Evolutionary conservation across 2,329 filamentous ascomycete species (phyloP).

Genomic region (Boeremia exigua): DNA sequence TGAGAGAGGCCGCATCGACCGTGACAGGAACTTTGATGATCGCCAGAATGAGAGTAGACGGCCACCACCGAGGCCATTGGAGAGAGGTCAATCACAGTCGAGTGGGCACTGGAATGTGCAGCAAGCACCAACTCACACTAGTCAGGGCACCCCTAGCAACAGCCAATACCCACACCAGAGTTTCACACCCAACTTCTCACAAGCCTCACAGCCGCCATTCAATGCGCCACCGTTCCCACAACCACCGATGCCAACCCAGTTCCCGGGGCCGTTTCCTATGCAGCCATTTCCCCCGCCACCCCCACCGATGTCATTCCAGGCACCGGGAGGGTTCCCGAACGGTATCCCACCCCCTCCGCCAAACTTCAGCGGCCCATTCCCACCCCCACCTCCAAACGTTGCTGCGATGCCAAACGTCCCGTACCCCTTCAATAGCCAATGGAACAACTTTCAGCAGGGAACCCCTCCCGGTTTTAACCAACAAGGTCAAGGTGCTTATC

Average conservation of each 20-base stretch:
- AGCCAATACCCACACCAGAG: slow-evolving; percentile 16
- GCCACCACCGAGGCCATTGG: slow-evolving; percentile 15
- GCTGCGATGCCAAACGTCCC: slow-evolving; percentile 19
- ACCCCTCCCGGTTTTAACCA: slow-evolving; percentile 17
- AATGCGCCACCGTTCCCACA: slow-evolving; percentile 28
- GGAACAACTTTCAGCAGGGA: slow-evolving; percentile 18
- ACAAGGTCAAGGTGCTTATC: slow-evolving; percentile 3
- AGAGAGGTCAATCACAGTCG: slow-evolving; percentile 15
- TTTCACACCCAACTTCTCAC: slow-evolving; percentile 18
- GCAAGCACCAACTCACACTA: slow-evolving; percentile 10
- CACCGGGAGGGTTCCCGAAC: slow-evolving; percentile 14
- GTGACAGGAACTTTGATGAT: slow-evolving; percentile 16
- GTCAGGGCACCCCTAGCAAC: slow-evolving; percentile 5
- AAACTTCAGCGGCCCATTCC: slow-evolving; percentile 31
- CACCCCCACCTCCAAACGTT: slow-evolving; percentile 28
- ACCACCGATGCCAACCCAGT: slow-evolving; percentile 23
- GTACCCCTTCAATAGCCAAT: slow-evolving; percentile 20
- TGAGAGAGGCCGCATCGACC: slow-evolving; percentile 13
- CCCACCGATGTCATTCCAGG: slow-evolving; percentile 28
- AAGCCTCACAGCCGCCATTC: slow-evolving; percentile 22
- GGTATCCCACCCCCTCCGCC: slow-evolving; percentile 33
- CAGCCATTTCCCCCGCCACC: slow-evolving; percentile 29
- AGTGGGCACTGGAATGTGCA: slow-evolving; percentile 19
- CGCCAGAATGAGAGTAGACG: slow-evolving; percentile 15
- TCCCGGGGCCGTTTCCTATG: slow-evolving; percentile 25